These are phyloP conservation scores for Setaria italica DNA, from an alignment of 202 grass and related monocot species.

Conservation along the genomic window DNA sequence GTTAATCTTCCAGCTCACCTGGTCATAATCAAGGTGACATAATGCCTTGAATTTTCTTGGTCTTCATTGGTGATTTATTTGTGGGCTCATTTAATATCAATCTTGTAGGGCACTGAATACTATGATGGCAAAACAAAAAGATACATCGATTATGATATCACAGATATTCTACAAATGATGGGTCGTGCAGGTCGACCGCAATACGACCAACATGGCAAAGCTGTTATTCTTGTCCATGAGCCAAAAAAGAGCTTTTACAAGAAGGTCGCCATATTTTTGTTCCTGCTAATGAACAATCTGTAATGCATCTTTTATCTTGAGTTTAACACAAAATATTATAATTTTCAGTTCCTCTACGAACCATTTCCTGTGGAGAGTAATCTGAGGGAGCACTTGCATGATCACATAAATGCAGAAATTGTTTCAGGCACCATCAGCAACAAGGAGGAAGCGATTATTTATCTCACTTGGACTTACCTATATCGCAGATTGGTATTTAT, in stretches of 20 bases:
- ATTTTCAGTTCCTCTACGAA: conserved; percentile 94
- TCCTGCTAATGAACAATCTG: conserved; percentile 32
- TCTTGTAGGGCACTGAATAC: conserved; percentile 87
- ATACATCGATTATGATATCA: conserved; percentile 97
- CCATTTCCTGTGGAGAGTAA: conserved; percentile 98
- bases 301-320: conserved; percentile 45
- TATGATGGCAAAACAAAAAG: conserved; percentile 98
- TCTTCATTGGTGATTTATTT: conserved; percentile 30
- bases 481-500: conserved; percentile 89
- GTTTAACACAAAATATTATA: conserved; percentile 45
- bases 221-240: conserved; percentile 99
- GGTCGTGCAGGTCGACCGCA: conserved; percentile 94
- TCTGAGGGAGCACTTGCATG: conserved; percentile 89
- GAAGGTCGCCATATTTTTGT: conserved; percentile 62
- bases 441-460: conserved; percentile 96
- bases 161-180: conserved; percentile 99
- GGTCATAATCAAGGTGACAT: conserved; percentile 93
- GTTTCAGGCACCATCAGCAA: conserved; percentile 90
- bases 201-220: conserved; percentile 99
- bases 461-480: conserved; percentile 95
- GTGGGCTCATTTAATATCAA: conserved; percentile 21
- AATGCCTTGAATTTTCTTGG: conserved; percentile 35
- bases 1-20: conserved; percentile 98
- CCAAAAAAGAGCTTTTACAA: conserved; percentile 99
- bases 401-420: conserved; percentile 99